Evolutionary conservation across 2,329 filamentous ascomycete species (phyloP).

Genomic region (Trichoderma pleuroti): DNA sequence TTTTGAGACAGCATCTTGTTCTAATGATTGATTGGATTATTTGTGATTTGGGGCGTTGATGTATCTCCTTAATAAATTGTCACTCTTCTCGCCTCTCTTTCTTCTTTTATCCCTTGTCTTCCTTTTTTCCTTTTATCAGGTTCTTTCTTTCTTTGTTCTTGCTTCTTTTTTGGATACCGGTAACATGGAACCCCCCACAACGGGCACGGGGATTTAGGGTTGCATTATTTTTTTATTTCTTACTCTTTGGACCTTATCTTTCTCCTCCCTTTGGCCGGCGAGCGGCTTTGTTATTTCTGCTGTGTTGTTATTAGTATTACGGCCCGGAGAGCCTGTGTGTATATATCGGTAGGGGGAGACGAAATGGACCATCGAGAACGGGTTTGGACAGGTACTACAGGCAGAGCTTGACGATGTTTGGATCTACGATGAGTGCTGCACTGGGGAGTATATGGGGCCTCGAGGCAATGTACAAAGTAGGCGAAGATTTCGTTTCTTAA

Average conservation of each 20-base stretch:
- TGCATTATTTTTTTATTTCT: not conserved
- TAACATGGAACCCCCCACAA: conserved; percentile 14
- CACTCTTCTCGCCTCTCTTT: not conserved
- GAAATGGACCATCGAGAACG: not conserved
- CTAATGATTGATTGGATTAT: conserved; percentile 14
- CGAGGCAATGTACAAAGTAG: conserved; percentile 12
- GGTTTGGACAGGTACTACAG: not conserved
- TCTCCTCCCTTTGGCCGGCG: not conserved
- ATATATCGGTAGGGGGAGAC: not conserved
- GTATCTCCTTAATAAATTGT: conserved; percentile 5
- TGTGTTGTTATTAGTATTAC: not conserved
- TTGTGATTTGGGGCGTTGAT: conserved; percentile 11
- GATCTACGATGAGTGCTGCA: conserved; percentile 2
- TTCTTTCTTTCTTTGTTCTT: not conserved
- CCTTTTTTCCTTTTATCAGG: not conserved
- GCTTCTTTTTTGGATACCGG: conserved; percentile 11
- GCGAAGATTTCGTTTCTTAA: not conserved
- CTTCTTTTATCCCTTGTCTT: not conserved
- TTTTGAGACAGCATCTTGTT: not conserved
- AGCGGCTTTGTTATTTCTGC: conserved; percentile 5
- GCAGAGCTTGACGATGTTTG: not conserved
- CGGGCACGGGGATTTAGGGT: conserved; percentile 15
- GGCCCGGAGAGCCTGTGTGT: conserved; percentile 9
- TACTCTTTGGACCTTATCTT: not conserved
- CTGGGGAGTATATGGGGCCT: conserved; percentile 3